Base-by-base conservation (phyloP, 306 rosid species). In the Acacia acuminata region DNA sequence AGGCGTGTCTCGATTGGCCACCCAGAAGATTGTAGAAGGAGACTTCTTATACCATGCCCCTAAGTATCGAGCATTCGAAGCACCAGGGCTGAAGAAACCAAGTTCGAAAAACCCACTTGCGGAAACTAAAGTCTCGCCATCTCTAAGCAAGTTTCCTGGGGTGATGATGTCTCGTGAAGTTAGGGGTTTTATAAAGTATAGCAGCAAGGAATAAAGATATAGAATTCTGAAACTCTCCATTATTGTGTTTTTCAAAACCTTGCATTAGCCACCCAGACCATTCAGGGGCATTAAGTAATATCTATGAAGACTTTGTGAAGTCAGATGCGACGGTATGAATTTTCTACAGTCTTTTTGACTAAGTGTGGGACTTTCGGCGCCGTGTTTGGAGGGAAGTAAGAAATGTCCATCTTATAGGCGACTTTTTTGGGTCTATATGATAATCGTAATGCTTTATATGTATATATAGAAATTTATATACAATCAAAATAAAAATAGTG, bases 11-110 rank as follows among this genome's bases (percentile, higher is more conserved):
- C 82, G 56, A 25, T 83, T 83, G 51, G 86, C 84, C 48, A 79
- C 86, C 86, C 82, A 86, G 15, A 79, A 81, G 64, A 63, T 48
- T 70, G 84, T 83, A 14, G 16, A 61, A 1, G 86, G 86, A 64
- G 73, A 42, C 2, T 64, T 55, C 16, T 70, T 86, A 72, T 75
- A 86, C 84, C 89, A 79, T 82, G 76, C 55, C 16, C 84, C 66
- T 4, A 86, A 70, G 79, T 86, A 86, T 44, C 44, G 82, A 3
- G 25, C 70, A 2, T 51, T 73, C 50, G 86, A 12, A 71, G 81
- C 67, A 1, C 86, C 86, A 8, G 76, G 43, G 67, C 42, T 34
- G 77, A 51, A 65, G 63, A 86, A 86, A 0, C 89, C 86, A 1
- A 75, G 71, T 86, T 82, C 86, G 38, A 61, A 86, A n/a, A 1